Evolutionary conservation across 2,329 filamentous ascomycete species (phyloP), one percentile per base, ranked within the genome.

Genomic region (Beauveria pseudobassiana): DNA sequence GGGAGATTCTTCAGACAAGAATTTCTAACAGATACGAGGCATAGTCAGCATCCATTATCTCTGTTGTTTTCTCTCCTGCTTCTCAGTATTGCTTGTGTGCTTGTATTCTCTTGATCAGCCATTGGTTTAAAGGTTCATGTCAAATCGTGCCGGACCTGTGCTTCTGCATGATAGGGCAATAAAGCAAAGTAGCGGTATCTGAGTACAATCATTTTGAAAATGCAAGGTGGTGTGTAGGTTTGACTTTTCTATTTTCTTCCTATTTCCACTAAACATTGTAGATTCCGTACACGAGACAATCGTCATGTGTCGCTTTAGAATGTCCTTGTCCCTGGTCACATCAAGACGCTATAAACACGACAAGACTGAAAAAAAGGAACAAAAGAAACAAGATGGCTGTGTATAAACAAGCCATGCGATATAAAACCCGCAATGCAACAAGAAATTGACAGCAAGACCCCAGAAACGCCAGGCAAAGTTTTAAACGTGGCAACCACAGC

Each of bases 391-490:
- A 16, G 34, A 38, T 38, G 34, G 34, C 34, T 16, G 34, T 38
- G 34, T 16, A 48, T 24, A 42, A 42, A 54, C 51, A 51, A 50
- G n/a, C 40, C 40, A 55, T 45, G 53, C 53, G 12, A 38, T 38
- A 16, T 5, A 24, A 34, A 38, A 24, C 56, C 46, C 40, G 5
- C 22, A 52, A 59, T 59, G 57, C 57, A 59, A 45, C 48, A 59
- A 43, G 34, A 58, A 34, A 51, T 14, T 22, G 12, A 48, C 18
- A 14, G 26, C 16, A 34, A 52, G 51, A 52, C 48, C 46, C 57
- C 57, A 18, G 40, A 52, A 51, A 18, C 57, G 57, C 57, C 57
- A 43, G 57, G 45, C 48, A 51, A 30, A 59, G 42, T 59, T 59
- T 24, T 12, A 26, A 57, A 57, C 54, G 48, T 16, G 43, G 54